Conservation (phyloP, 139 green algal species). For the Ulvella scutata region DNA sequence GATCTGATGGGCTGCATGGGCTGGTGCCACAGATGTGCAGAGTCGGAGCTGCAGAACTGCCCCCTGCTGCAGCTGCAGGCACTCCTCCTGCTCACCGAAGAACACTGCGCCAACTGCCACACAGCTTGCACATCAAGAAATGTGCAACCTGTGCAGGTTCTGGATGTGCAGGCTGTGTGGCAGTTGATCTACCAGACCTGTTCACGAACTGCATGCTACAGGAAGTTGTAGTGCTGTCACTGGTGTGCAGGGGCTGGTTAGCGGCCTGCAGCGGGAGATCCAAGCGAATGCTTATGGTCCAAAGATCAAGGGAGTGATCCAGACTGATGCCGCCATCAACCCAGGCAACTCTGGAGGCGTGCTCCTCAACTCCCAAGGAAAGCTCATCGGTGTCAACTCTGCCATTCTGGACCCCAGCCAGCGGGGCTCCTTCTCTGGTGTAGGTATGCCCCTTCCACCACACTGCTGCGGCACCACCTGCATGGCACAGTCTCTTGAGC, state of each 20-base stretch:
- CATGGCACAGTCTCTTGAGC: too few relatives aligned
- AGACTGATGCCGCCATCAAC: slow-evolving; percentile 51
- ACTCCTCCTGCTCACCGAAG: too few relatives aligned
- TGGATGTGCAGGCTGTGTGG: too few relatives aligned
- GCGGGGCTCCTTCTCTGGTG: neutral
- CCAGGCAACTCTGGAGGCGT: slow-evolving; percentile 42
- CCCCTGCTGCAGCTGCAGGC: too few relatives aligned
- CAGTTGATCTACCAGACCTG: too few relatives aligned
- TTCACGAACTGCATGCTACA: neutral
- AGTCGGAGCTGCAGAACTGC: too few relatives aligned
- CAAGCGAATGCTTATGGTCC: neutral
- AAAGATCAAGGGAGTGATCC: slow-evolving; percentile 34
- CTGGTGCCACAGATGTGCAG: too few relatives aligned
- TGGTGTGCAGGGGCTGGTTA: slow-evolving; percentile 18
- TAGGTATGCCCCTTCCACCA: neutral
- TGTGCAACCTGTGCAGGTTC: too few relatives aligned
- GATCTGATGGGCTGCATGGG: too few relatives aligned
- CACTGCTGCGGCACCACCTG: neutral
- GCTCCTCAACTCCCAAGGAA: slow-evolving; percentile 27
- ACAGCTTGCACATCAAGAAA: too few relatives aligned
- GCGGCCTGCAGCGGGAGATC: slow-evolving; percentile 18
- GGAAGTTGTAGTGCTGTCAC: slow-evolving; percentile 5
- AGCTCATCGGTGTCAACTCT: slow-evolving; percentile 53
- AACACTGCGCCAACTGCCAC: too few relatives aligned
- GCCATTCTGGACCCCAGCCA: slow-evolving; percentile 39